Evolutionary conservation across 2,329 filamentous ascomycete species (phyloP).

Genomic region (Cladorrhinum sp.): DNA sequence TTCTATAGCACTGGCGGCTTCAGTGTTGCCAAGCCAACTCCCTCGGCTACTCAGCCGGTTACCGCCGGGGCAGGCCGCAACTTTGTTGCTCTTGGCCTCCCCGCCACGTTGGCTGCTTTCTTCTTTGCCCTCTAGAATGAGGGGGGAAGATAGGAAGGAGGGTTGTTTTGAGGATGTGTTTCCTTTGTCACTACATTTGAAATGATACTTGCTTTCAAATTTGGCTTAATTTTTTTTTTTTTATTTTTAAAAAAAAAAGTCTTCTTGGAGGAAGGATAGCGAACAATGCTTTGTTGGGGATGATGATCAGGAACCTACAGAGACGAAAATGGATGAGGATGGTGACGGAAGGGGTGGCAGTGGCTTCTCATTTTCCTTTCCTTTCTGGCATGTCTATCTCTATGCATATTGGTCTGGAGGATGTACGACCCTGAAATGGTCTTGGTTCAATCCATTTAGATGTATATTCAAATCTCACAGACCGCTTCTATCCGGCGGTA

Average conservation of each 20-base stretch:
- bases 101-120: slow-evolving; percentile 21
- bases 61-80: slow-evolving; percentile 26
- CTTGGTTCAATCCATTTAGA: background rate
- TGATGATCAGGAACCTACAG: background rate
- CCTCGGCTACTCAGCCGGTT: slow-evolving; percentile 18
- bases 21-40: slow-evolving; percentile 3
- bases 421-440: background rate
- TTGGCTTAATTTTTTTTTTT: background rate
- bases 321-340: background rate
- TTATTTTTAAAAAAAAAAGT: background rate
- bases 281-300: background rate
- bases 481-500: background rate
- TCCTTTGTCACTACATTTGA: slow-evolving; percentile 1
- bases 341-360: too few relatives aligned
- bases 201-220: background rate
- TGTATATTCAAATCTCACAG: background rate
- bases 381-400: background rate
- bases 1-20: slow-evolving; percentile 8
- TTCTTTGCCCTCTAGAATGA: slow-evolving; percentile 22
- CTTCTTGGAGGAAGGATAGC: background rate
- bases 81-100: slow-evolving; percentile 20
- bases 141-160: background rate
- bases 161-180: slow-evolving; percentile 11
- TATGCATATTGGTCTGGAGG: background rate
- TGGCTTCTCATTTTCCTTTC: background rate